A percentile compares a stretch with the other conserved stretches of the same genome.
These are phyloP conservation scores for Davidsoniella australis DNA, from an alignment of 2,329 filamentous ascomycete genomes.

Conservation along the genomic window DNA sequence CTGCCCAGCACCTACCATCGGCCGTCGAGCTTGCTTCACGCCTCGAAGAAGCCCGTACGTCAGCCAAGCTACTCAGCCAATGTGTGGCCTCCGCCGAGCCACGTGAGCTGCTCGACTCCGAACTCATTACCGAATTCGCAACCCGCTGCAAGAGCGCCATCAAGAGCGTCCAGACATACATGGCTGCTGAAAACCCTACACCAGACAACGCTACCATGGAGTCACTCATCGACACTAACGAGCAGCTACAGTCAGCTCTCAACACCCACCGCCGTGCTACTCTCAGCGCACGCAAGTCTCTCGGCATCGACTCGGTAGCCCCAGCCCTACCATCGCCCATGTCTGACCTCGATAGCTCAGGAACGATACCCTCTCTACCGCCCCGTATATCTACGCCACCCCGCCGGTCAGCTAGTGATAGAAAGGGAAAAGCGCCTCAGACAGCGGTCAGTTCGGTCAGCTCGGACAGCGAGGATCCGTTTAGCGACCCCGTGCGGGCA, in stretches of 20 bases:
- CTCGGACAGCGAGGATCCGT: slow-evolving; percentile 20
- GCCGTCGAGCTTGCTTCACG: slow-evolving; percentile 64
- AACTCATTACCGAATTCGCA: slow-evolving; percentile 84
- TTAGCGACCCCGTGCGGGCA: slow-evolving; percentile 17
- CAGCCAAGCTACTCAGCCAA: slow-evolving; percentile 81
- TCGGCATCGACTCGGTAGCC: slow-evolving; percentile 23
- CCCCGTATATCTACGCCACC: slow-evolving; percentile 19
- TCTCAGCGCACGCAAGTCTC: slow-evolving; percentile 40
- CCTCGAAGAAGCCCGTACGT: slow-evolving; percentile 79
- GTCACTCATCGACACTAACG: slow-evolving; percentile 84
- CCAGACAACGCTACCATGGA: slow-evolving; percentile 92
- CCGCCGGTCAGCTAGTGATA: slow-evolving; percentile 13
- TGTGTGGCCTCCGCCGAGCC: slow-evolving; percentile 73
- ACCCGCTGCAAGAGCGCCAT: slow-evolving; percentile 71
- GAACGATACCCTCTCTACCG: neutral
- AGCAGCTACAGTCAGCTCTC: slow-evolving; percentile 67
- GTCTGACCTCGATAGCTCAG: slow-evolving; percentile 12
- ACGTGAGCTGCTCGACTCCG: slow-evolving; percentile 58
- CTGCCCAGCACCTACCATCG: slow-evolving; percentile 38
- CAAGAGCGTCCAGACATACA: slow-evolving; percentile 70
- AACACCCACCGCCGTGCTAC: slow-evolving; percentile 74
- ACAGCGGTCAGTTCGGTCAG: slow-evolving; percentile 17
- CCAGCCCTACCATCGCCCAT: slow-evolving; percentile 17
- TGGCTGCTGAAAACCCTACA: slow-evolving; percentile 57
- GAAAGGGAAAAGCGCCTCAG: slow-evolving; percentile 11